A percentile compares a stretch with the other conserved stretches of the same genome.
Conservation (phyloP, 2,329 filamentous ascomycete genomes). For the Neonectria faginata region DNA sequence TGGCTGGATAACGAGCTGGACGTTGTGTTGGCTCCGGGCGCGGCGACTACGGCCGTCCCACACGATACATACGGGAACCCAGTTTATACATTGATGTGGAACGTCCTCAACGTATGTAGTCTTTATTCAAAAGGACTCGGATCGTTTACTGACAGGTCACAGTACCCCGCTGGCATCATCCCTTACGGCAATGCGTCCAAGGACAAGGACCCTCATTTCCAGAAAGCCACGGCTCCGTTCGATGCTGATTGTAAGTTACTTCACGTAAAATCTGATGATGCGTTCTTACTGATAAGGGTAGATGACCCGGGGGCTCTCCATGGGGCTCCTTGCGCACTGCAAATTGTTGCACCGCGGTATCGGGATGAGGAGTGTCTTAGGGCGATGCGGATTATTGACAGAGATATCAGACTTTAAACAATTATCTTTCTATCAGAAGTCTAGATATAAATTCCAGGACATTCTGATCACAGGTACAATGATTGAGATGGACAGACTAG, state of each 20-base stretch:
- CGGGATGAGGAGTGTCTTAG: conserved; percentile 41
- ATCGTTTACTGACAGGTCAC: not conserved
- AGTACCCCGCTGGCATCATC: conserved; percentile 42
- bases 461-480: no score
- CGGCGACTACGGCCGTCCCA: conserved; percentile 31
- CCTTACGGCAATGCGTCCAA: conserved; percentile 36
- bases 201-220: conserved; percentile 19
- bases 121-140: accelerated
- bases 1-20: conserved; percentile 36
- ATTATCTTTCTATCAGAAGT: not conserved
- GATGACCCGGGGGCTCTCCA: conserved; percentile 33
- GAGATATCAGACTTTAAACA: conserved; percentile 13
- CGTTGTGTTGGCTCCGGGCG: conserved; percentile 36
- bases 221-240: conserved; percentile 31
- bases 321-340: conserved; percentile 35
- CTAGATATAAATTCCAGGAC: not conserved
- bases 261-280: accelerated
- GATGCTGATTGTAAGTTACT: conserved; percentile 38
- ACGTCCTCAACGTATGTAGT: conserved; percentile 36
- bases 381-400: conserved; percentile 38
- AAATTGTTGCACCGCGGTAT: conserved; percentile 35
- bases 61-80: conserved; percentile 41
- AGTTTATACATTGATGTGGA: conserved; percentile 42
- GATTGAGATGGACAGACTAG: not conserved
- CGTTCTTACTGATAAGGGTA: not conserved